Evolutionary conservation across 495 filamentous ascomycete species (phyloP).

Genomic region (Penicillium dipodomyicola): DNA sequence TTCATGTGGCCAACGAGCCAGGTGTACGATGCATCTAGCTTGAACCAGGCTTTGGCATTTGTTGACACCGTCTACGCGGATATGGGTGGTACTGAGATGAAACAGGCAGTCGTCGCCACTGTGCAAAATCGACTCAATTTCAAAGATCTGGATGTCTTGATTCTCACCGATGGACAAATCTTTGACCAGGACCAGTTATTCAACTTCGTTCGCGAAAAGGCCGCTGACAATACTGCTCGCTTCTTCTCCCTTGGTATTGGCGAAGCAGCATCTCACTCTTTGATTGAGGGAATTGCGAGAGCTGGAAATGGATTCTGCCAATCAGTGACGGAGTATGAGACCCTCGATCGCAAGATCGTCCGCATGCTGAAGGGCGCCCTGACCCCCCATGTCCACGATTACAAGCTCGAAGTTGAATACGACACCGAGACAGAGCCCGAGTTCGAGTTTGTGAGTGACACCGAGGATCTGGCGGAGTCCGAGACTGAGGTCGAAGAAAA

Average conservation of each 20-base stretch:
- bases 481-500: constrained; percentile 10
- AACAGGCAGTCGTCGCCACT: constrained; percentile 49
- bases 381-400: constrained; percentile 58
- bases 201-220: constrained; percentile 41
- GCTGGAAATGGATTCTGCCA: constrained; percentile 69
- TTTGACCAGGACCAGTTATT: constrained; percentile 58
- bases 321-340: constrained; percentile 54
- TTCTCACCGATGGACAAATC: constrained; percentile 72
- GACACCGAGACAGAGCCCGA: constrained; percentile 46
- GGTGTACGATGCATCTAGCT: constrained; percentile 49
- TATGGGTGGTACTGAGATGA: constrained; percentile 70
- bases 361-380: constrained; percentile 70
- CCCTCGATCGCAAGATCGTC: constrained; percentile 61
- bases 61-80: constrained; percentile 48
- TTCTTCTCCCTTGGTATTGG: constrained; percentile 70
- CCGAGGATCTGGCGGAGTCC: constrained; percentile 27
- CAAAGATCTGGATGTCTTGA: constrained; percentile 59
- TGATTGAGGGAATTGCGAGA: constrained; percentile 66
- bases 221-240: constrained; percentile 48
- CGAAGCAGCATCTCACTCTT: constrained; percentile 53
- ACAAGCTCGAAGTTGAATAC: constrained; percentile 60
- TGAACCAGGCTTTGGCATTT: constrained; percentile 51
- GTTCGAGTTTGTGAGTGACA: constrained; percentile 55
- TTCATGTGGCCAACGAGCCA: constrained; percentile 61
- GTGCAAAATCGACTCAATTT: constrained; percentile 51